Conservation (phyloP, 257 asterid species). For the Mitragyna speciosa region DNA sequence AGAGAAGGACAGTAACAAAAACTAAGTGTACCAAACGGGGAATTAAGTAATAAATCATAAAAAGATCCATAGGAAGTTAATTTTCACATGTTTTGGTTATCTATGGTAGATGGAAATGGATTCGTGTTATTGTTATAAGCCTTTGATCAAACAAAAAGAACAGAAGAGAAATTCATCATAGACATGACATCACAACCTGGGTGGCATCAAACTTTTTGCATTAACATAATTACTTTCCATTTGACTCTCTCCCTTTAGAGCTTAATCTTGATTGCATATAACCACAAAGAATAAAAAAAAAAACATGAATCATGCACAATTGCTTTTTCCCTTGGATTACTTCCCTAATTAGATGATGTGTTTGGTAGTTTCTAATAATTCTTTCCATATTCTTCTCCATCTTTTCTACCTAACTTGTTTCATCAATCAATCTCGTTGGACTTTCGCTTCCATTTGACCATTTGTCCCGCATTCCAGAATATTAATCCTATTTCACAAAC, state of each 20-base stretch:
- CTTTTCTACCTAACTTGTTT: slow-evolving; percentile 1
- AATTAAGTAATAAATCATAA: too few species aligned
- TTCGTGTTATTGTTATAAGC: background rate
- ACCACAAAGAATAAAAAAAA: background rate
- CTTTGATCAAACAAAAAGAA: background rate
- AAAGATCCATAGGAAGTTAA: too few species aligned
- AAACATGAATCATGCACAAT: background rate
- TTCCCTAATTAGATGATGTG: slow-evolving; percentile 12
- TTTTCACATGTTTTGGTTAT: too few species aligned
- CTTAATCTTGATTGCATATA: slow-evolving; percentile 1
- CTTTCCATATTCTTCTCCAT: background rate
- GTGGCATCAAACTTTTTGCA: background rate
- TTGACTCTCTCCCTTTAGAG: background rate
- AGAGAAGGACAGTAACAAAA: too few species aligned
- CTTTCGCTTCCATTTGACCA: slow-evolving; percentile 12
- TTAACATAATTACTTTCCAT: background rate
- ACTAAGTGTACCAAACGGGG: too few species aligned
- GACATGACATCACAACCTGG: background rate
- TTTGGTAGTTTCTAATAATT: slow-evolving; percentile 19
- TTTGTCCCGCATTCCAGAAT: background rate
- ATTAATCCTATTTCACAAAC: background rate
- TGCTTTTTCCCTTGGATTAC: slow-evolving; percentile 1
- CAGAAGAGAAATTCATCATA: background rate
- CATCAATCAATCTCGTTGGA: background rate
- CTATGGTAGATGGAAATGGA: too few species aligned